phyloP scores from a whole-genome alignment of 495 filamentous ascomycete genomes.

The Tuber borchii region DNA sequence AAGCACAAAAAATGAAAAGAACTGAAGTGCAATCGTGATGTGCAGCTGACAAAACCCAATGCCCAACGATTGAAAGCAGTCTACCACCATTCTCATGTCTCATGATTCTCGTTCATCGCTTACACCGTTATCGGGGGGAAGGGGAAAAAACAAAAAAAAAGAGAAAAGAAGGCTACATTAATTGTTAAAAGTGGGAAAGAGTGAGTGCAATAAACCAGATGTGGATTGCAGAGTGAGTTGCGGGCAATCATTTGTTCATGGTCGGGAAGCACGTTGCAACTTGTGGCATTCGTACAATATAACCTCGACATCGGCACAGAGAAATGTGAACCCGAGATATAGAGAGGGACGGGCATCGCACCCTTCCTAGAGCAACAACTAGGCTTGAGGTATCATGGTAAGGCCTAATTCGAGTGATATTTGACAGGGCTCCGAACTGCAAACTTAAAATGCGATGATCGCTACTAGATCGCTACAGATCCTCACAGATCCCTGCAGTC shows the following conservation, averaged over 20 bases:
- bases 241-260: background rate
- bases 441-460: background rate
- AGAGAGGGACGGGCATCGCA: background rate
- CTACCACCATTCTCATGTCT: no score
- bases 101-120: no score
- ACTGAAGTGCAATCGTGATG: no score
- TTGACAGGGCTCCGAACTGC: no score
- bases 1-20: no score
- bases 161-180: background rate
- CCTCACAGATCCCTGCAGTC: no score
- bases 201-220: background rate
- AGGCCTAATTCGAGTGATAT: background rate
- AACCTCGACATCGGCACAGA: background rate
- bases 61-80: no score
- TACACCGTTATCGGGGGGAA: background rate
- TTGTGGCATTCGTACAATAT: background rate
- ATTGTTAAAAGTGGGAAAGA: background rate
- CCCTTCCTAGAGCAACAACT: background rate
- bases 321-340: background rate
- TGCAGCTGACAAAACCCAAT: no score
- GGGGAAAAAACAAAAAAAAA: background rate
- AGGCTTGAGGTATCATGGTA: background rate
- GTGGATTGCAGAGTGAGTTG: background rate
- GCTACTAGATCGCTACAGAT: no score
- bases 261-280: background rate